Conservation (phyloP, 2,329 filamentous ascomycete species). For the Fusarium sp. region DNA sequence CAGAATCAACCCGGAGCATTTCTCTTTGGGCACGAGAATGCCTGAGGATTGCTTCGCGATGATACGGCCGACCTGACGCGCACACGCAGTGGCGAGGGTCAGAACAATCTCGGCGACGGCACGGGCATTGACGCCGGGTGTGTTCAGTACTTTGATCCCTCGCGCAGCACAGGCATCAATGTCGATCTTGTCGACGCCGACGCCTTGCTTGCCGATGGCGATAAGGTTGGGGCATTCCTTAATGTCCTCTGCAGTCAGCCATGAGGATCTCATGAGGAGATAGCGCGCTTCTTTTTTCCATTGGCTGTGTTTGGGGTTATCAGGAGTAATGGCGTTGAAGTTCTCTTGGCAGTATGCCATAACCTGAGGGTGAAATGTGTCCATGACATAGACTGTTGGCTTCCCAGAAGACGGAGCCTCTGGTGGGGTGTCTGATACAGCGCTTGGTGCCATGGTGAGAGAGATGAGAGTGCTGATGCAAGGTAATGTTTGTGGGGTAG, state of each 20-base stretch:
- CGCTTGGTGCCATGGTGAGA: conserved; percentile 13
- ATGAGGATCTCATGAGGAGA: conserved; percentile 51
- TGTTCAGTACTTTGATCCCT: conserved; percentile 57
- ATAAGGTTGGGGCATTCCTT: conserved; percentile 47
- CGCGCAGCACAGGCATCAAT: conserved; percentile 49
- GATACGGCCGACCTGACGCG: conserved; percentile 46
- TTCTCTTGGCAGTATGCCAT: conserved; percentile 47
- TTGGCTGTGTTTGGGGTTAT: conserved; percentile 46
- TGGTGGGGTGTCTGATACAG: background rate
- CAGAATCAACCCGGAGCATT: conserved; percentile 51
- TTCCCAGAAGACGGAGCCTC: conserved; percentile 29
- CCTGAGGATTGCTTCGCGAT: conserved; percentile 43
- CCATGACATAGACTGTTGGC: conserved; percentile 53
- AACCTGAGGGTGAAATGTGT: conserved; percentile 51
- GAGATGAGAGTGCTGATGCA: background rate
- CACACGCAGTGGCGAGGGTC: conserved; percentile 48
- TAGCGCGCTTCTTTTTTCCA: conserved; percentile 54
- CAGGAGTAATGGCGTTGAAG: conserved; percentile 51
- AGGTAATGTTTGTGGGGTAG: background rate
- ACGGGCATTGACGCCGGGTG: conserved; percentile 55
- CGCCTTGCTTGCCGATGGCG: conserved; percentile 58
- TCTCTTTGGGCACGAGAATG: conserved; percentile 49
- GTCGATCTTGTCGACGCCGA: conserved; percentile 58
- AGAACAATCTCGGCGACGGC: conserved; percentile 54
- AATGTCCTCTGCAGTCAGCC: conserved; percentile 51